Evolutionary conservation across 2,329 filamentous ascomycete genomes (phyloP), one percentile per base, ranked within the genome.

Genomic region (Colletotrichum somersetense): DNA sequence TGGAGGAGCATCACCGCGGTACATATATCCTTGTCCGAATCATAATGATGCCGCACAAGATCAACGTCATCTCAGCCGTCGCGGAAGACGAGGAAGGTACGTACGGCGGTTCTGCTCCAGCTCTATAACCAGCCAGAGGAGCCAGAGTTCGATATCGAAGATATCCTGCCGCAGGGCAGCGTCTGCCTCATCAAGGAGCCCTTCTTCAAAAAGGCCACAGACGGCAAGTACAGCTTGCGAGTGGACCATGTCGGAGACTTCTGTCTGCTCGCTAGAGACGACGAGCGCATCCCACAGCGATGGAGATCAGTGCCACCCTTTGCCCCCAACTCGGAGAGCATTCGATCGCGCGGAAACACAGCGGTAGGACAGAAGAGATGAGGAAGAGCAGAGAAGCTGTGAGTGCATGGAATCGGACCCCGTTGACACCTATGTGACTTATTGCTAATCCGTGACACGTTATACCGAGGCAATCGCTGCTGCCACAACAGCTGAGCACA

Each of bases 181-280:
- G 75, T 84, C 0, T 79, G 83, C 14, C 75, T 89, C 38, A 64
- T 90, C 38, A 90, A 89, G 72, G 87, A 89, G 68, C 87, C 87
- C 0, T 89, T 84, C 74, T 82, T 89, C 74, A 87, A 85, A 73
- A 40, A 76, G 0, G 79, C 80, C 33, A 77, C 75, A 0, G 77
- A 83, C 38, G 83, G 83, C 2, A 59, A 77, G 0, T 86, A 85
- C 75, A 80, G 78, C 0, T 44, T 90, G 33, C 81, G 86, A 7
- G 84, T 89, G 8, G 88, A 90, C 68, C 88, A 90, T 75, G 75
- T 85, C 20, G 84, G 82, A 20, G 87, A 90, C 67, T 73, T 89
- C 23, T 71, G 83, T 3, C 81, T 79, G 70, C 69, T 88, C 2
- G 64, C 78, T 0, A 62, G 74, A 0, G 57, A 74, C 23, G 82